Base-by-base conservation (phyloP, 208 protist species). In the Wallacemonas rigidus region DNA sequence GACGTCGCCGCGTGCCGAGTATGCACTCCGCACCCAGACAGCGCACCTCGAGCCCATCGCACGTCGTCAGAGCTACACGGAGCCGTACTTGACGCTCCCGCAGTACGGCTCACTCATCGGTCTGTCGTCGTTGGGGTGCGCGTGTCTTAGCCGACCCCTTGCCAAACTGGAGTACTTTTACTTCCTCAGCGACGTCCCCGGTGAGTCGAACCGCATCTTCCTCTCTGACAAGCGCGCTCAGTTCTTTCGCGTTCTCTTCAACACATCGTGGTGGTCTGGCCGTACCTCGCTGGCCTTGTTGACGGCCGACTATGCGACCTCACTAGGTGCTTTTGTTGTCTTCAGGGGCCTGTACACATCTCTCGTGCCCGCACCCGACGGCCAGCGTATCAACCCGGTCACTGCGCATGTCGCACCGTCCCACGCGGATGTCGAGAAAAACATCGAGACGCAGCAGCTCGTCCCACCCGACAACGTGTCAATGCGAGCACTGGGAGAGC, bases 111-210 rank as follows among this genome's bases (percentile, higher is more conserved):
- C 77, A 35, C 76, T 95, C n/a, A 74, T 93, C 40, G 62, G 71
- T 2, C 64, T 14, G 56, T 79, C 82, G 17, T 88, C 88, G 39
- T 17, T 72, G 41, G 43, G 70, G 4, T 77, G 81, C 2, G 77
- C 86, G n/a, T 72, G 62, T 11, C 55, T 85, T 56, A 77, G 69
- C 26, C 76, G 78, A 9, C 90, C 90, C 3, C 79, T 93, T 39
- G 54, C 53, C 8, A 84, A 90, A 50, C 67, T 93, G 7, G 77
- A 89, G 9, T 53, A 75, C n/a, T 89, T 95, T 61, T 95, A 89
- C 75, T 95, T 95, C 60, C 67, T 95, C 12, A 82, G 77, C 51
- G 88, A 95, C 57, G 87, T 93, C 1, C 88, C 90, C 0, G 90
- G 90, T 2, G 90, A 92, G 75, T 85, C 78, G 2, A 87, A 79